Base-by-base conservation (phyloP, 768 basidiomycete genomes). In the Psilocybe tampanensis region DNA sequence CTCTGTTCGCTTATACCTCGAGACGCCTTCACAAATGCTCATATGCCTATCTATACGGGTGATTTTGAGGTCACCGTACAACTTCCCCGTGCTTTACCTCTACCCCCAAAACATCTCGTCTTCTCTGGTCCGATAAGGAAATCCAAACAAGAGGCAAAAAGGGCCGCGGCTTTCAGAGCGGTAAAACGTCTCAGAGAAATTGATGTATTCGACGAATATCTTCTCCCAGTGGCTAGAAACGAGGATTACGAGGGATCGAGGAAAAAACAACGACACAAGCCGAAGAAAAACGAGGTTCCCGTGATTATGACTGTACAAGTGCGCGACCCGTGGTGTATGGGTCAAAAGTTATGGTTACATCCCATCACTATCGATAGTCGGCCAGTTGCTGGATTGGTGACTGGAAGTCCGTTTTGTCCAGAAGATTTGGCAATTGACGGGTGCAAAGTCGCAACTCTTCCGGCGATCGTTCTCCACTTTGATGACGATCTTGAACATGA, bases 121-220 rank as follows among this genome's bases (percentile, higher is more conserved):
- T 90, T 81, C 59, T 66, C 73, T 13, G 92, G 92, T 0, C 88
- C 90, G 3, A 58, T 52, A 5, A 83, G 81, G 55, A 73, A 77
- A 43, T 83, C 90, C 12, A 95, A 94, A 68, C 86, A 81, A 58
- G 91, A 91, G 65, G 93, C 94, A 0, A 92, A 86, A 63, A 86
- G 94, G 7, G 89, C 89, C 2, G 92, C 84, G 11, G 90, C 92
- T 0, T 95, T 92, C 68, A 71, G 84, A 59, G 93, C 89, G 2
- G 90, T 92, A 19, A 86, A 83, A 62, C 76, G 76, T 2, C 77
- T 96, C 15, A 82, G 87, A 58, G 74, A 77, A 24, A 73, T 92
- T n/a, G 81, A 88, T 24, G 87, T 92, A 4, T 88, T 95, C 62
- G 88, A 95, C 64, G 86, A 94, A 55, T 87, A 90, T 65, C 80